Evolutionary conservation across 2,329 filamentous ascomycete genomes (phyloP), one percentile per base, ranked within the genome.

Genomic region (Sarocladium oryzae): DNA sequence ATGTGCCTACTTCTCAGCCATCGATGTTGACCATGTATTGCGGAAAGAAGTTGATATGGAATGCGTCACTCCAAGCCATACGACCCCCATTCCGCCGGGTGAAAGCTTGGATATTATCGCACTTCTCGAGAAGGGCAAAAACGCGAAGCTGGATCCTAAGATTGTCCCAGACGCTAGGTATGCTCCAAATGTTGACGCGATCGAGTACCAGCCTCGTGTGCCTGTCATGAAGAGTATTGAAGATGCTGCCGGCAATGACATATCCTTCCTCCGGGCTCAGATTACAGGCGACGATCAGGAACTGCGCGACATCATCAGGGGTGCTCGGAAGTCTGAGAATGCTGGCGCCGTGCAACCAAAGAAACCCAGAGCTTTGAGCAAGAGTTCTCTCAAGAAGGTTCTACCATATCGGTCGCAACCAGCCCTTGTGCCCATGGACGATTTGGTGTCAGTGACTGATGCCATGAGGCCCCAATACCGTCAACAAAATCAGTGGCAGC

Each of bases 31-130:
- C 63, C 85, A 89, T 60, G 91, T 99, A 2, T 76, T 99, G n/a
- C 82, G 93, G 49, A 99, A 99, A 66, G 93, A 99, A 68, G 95
- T 99, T 3, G 87, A 99, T 66, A 95, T 99, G 89, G 88, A 96
- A 62, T 99, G 93, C 65, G 70, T 97, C 38, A 99, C 93, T 0
- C 93, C 93, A 1, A 93, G 87, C 38, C 88, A 99, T 66, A 78
- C 79, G 0, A 76, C 78, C 0, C 76, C 85, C 26, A 97, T 99
- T 37, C 78, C 88, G 0, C 86, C 84, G 2, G 93, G 95, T 32
- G 91, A 97, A 69, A 90, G 83, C 54, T 67, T 99, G 8, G 91
- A 96, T 63, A 96, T 99, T 51, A 64, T 69, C 2, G 68, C 84
- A n/a, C 77, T 99, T 1, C 79, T 99, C 2, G 77, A 77, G 1